These are phyloP conservation scores for Collybiopsis confluens DNA, from an alignment of 768 basidiomycete genomes.

Conservation along the genomic window DNA sequence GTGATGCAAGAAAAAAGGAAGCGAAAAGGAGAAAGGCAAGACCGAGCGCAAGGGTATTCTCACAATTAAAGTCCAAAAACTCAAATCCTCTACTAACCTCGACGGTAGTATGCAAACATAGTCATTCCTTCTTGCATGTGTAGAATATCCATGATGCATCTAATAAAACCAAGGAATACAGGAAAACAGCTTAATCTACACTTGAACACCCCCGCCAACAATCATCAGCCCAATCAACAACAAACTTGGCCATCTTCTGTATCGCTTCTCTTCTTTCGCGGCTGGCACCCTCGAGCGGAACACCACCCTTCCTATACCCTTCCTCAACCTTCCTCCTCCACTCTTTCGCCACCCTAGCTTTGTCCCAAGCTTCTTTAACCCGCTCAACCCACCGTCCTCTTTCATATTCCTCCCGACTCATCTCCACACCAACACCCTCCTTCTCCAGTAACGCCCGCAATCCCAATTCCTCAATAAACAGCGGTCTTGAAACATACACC, in stretches of 20 bases:
- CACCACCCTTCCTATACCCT: constrained; percentile 14
- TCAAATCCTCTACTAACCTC: too few species aligned
- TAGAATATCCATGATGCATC: too few species aligned
- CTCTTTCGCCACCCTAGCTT: constrained; percentile 44
- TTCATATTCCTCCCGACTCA: constrained; percentile 62
- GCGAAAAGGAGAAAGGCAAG: too few species aligned
- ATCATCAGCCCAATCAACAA: constrained; percentile 48
- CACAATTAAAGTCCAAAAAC: too few species aligned
- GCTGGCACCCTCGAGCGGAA: constrained; percentile 29
- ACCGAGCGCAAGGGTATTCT: too few species aligned
- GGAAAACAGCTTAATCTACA: too few species aligned
- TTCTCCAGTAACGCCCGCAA: constrained; percentile 57
- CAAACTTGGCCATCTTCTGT: constrained; percentile 38
- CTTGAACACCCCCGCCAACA: constrained; percentile 30
- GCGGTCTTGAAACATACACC: constrained; percentile 73
- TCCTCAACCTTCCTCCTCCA: constrained; percentile 31
- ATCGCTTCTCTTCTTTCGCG: constrained; percentile 40
- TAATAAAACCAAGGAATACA: too few species aligned
- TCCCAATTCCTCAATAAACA: constrained; percentile 81
- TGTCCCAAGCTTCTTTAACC: constrained; percentile 53
- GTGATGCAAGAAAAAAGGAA: too few species aligned
- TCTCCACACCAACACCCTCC: constrained; percentile 67
- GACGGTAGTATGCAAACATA: too few species aligned
- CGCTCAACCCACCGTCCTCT: constrained; percentile 66
- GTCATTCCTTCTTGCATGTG: too few species aligned